A percentile compares a stretch with the other conserved stretches of the same genome.
phyloP scores from a whole-genome alignment of 2,329 filamentous ascomycete genomes.

The Aspergillus nomiae region DNA sequence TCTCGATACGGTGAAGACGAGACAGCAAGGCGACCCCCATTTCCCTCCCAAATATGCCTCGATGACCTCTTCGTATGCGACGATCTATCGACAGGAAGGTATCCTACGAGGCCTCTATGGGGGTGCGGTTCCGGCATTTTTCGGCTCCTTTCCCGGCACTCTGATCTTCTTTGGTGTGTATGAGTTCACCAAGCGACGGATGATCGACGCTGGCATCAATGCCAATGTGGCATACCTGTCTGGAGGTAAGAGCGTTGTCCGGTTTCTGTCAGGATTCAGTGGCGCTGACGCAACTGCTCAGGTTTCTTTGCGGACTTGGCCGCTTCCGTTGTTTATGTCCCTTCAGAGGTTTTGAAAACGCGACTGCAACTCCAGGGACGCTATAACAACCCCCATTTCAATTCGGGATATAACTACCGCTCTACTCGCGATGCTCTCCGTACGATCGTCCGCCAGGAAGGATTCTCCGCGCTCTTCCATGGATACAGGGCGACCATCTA shows the following conservation, averaged over 20 bases:
- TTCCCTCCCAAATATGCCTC: constrained; percentile 91
- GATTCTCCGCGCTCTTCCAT: constrained; percentile 82
- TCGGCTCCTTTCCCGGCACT: constrained; percentile 91
- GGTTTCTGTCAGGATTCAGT: not conserved
- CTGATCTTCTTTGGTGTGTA: constrained; percentile 96
- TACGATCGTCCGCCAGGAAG: constrained; percentile 82
- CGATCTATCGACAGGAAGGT: constrained; percentile 90
- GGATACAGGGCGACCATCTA: constrained; percentile 97
- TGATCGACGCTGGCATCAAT: constrained; percentile 82
- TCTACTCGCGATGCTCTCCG: constrained; percentile 79
- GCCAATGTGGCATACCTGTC: constrained; percentile 83
- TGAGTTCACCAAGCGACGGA: constrained; percentile 86
- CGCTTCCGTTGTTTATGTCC: constrained; percentile 91
- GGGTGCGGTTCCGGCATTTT: constrained; percentile 86
- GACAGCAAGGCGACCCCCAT: constrained; percentile 94
- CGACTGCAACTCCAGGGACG: constrained; percentile 91
- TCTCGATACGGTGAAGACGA: constrained; percentile 95
- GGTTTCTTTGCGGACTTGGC: constrained; percentile 92
- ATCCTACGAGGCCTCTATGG: constrained; percentile 83
- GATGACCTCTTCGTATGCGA: constrained; percentile 86
- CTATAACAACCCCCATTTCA: constrained; percentile 91
- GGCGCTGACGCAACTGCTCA: constrained; percentile 35
- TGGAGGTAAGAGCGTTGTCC: constrained; percentile 62
- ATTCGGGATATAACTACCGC: constrained; percentile 94
- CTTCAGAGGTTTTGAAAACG: constrained; percentile 97